Percentiles rank a stretch among this genome's conserved stretches.
Conservation (phyloP, 768 basidiomycete species). For the Lentinula sp. region DNA sequence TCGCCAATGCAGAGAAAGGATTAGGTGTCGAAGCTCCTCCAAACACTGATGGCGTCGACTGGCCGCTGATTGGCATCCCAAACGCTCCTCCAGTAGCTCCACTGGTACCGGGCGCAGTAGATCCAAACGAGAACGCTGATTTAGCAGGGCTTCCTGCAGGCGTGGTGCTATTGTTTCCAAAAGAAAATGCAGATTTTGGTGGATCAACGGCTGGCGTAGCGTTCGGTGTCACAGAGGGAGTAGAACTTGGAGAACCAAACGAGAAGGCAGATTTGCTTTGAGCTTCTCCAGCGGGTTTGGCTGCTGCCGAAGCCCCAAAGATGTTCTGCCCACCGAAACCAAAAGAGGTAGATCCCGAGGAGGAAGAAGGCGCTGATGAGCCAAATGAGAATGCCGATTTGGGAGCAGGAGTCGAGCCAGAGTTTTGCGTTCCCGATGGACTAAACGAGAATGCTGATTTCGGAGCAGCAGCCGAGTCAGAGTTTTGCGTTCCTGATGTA, state of each 20-base stretch:
- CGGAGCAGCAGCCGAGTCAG: too few species aligned
- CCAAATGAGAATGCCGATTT: conserved; percentile 1
- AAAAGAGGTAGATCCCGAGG: not conserved
- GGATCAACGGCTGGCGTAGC: not conserved
- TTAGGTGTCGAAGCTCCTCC: not conserved
- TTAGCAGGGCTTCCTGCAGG: not conserved
- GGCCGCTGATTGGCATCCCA: not conserved
- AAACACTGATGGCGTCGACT: not conserved
- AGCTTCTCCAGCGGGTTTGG: conserved; percentile 1
- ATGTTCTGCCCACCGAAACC: not conserved
- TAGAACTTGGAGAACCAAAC: not conserved
- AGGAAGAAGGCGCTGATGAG: not conserved
- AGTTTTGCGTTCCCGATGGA: not conserved
- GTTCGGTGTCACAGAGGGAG: not conserved
- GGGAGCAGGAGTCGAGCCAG: not conserved
- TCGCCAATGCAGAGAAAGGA: not conserved
- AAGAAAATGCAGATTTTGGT: conserved; percentile 2
- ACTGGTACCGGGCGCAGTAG: not conserved
- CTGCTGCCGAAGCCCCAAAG: not conserved
- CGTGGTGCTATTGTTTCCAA: not conserved
- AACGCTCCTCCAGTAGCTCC: not conserved
- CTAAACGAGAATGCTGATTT: not conserved
- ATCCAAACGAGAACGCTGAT: conserved; percentile 1
- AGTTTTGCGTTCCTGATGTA: not conserved
- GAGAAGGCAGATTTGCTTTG: not conserved